These are phyloP conservation scores for Didymella exigua DNA, from an alignment of 2,329 filamentous ascomycete species.

Conservation along the genomic window DNA sequence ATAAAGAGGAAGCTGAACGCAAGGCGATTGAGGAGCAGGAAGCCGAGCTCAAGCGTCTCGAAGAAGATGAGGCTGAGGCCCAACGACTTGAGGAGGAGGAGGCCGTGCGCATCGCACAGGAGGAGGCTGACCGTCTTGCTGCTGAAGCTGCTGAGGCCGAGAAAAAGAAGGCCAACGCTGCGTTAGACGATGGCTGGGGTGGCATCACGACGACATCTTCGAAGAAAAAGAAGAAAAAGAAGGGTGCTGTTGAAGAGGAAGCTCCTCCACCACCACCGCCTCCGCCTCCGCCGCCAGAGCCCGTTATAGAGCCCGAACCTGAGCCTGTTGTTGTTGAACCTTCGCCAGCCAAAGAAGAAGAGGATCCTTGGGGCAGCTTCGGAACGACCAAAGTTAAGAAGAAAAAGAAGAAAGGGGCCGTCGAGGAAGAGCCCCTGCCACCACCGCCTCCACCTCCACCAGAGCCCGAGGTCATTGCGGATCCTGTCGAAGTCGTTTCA, in stretches of 20 bases:
- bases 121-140: constrained; percentile 21
- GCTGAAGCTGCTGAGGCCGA: constrained; percentile 29
- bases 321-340: constrained; percentile 39
- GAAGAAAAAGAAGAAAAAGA: constrained; percentile 47
- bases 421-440: constrained; percentile 30
- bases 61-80: constrained; percentile 34
- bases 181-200: constrained; percentile 34
- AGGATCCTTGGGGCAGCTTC: constrained; percentile 34
- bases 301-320: constrained; percentile 44
- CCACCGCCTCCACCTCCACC: constrained; percentile 27
- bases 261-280: constrained; percentile 27
- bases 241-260: constrained; percentile 26
- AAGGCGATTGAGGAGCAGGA: constrained; percentile 21
- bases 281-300: constrained; percentile 36
- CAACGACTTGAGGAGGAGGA: constrained; percentile 34
- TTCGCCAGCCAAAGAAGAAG: constrained; percentile 40
- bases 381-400: constrained; percentile 13
- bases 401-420: constrained; percentile 37
- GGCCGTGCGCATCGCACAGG: constrained; percentile 18
- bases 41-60: constrained; percentile 33
- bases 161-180: constrained; percentile 45
- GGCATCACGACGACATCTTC: constrained; percentile 26
- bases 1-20: constrained; percentile 31
- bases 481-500: constrained; percentile 18
- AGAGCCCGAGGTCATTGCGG: constrained; percentile 22